Evolutionary conservation across 371 early-diverging fungal genomes (phyloP), one percentile per base, ranked within the genome.

Genomic region (Rhizomucor pusillus): DNA sequence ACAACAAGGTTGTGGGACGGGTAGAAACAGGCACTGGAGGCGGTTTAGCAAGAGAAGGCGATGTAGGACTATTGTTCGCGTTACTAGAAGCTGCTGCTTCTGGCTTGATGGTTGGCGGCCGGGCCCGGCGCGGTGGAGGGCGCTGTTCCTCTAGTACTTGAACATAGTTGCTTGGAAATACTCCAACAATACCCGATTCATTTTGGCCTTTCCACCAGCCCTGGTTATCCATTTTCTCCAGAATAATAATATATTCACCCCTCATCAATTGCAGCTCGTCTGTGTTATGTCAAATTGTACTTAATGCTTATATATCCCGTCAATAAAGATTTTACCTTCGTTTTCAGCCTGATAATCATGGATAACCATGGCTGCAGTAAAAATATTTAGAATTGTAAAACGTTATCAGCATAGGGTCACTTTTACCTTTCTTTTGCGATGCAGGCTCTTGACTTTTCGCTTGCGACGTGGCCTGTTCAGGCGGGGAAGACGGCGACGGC

Each of bases 131-230:
- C 1, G 75, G 74, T 7, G 70, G 71, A 5, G 58, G 56, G 5
- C 54, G 57, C 22, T 81, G 69, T 35, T 71, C 66, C 45, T 71
- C 73, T 29, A 85, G 50, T 40, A 79, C 66, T 57, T 80, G 69
- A 10, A 83, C 80, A 71, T 79, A 85, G 47, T 80, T 79, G 33
- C 80, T 68, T 13, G 86, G 86, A 46, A 85, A 85, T 22, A 80
- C 57, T 16, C 86, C 86, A 14, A 57, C 56, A 5, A 64, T 52
- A 13, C 80, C 81, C 11, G 66, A 61, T 47, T 85, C 84, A 49
- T 77, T 80, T 25, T 60, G 68, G 18, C 86, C 86, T 44, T 61
- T 65, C 82, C 81, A 83, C 86, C 86, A 85, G 10, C 81, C 84
- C 47, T 75, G 74, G 50, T 82, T 77, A 2, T 69, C 81, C 35